Evolutionary conservation across 2,329 filamentous ascomycete genomes (phyloP).

Genomic region (Alternaria sp.): DNA sequence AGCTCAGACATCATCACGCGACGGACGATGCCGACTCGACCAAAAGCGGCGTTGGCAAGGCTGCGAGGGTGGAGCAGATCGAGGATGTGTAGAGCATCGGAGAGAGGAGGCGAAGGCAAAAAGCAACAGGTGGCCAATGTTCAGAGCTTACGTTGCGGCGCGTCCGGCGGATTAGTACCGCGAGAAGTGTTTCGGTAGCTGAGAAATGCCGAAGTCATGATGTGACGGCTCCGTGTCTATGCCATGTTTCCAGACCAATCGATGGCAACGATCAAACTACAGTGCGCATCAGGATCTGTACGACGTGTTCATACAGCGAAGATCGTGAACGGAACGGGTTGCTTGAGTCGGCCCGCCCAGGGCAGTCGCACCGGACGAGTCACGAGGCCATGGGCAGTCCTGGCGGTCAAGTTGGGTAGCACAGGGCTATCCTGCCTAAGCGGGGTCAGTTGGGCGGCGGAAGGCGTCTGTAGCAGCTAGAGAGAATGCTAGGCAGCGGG

Average conservation of each 20-base stretch:
- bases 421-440: slow-evolving; percentile 24
- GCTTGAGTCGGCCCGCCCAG: slow-evolving; percentile 20
- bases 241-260: slow-evolving; percentile 2
- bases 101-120: slow-evolving; percentile 13
- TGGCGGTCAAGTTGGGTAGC: slow-evolving; percentile 21
- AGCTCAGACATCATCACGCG: slow-evolving; percentile 44
- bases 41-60: slow-evolving; percentile 27
- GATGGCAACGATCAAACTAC: background rate
- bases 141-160: slow-evolving; percentile 16
- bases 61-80: slow-evolving; percentile 39
- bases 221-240: slow-evolving; percentile 5
- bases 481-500: slow-evolving; percentile 11
- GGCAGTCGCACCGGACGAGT: slow-evolving; percentile 20
- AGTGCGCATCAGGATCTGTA: slow-evolving; percentile 18
- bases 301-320: slow-evolving; percentile 28
- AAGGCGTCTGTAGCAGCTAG: slow-evolving; percentile 14
- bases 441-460: slow-evolving; percentile 20
- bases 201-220: slow-evolving; percentile 8
- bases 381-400: slow-evolving; percentile 17
- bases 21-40: slow-evolving; percentile 42
- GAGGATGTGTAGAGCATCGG: slow-evolving; percentile 34
- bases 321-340: slow-evolving; percentile 23
- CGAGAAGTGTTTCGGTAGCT: slow-evolving; percentile 3
- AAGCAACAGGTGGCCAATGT: slow-evolving; percentile 12
- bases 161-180: slow-evolving; percentile 13